Evolutionary conservation across 1,139 yeast species (phyloP).

Genomic region (Yamadazyma kanchanaburiensis): DNA sequence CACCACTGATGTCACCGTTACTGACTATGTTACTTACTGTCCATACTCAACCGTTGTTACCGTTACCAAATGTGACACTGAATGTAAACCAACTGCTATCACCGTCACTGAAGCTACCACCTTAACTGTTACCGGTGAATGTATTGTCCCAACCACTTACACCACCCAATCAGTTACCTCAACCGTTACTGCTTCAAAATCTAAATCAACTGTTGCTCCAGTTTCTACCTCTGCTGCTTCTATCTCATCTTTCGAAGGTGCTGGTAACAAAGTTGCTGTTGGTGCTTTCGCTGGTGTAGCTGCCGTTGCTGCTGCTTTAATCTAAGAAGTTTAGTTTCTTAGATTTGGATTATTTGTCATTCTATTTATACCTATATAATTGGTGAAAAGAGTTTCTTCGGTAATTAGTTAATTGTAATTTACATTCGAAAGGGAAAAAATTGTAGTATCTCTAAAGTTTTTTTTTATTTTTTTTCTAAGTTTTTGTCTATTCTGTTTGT

Average conservation of each 20-base stretch:
- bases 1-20: slow-evolving; percentile 35
- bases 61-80: slow-evolving; percentile 26
- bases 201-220: slow-evolving; percentile 9
- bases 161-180: slow-evolving; percentile 18
- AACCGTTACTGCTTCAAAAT: slow-evolving; percentile 12
- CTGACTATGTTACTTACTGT: slow-evolving; percentile 46
- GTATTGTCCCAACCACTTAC: slow-evolving; percentile 45
- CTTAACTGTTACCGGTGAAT: slow-evolving; percentile 43
- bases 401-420: slow-evolving; percentile 2
- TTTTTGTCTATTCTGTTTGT: no score
- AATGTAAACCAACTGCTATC: slow-evolving; percentile 25
- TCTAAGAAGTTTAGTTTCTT: slow-evolving; percentile 6
- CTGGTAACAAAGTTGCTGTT: slow-evolving; percentile 13
- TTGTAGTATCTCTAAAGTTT: no score
- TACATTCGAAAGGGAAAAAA: no score
- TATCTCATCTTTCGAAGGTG: slow-evolving; percentile 15
- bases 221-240: slow-evolving; percentile 10
- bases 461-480: no score
- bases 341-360: slow-evolving; percentile 1
- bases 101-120: slow-evolving; percentile 46
- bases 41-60: slow-evolving; percentile 42
- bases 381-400: slow-evolving; percentile 1
- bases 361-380: slow-evolving; percentile 2
- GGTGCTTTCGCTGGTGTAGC: slow-evolving; percentile 16
- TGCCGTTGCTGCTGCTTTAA: slow-evolving; percentile 16